These are phyloP conservation scores for Colletotrichum euphorbiae DNA, from an alignment of 2,329 filamentous ascomycete species.

Conservation along the genomic window DNA sequence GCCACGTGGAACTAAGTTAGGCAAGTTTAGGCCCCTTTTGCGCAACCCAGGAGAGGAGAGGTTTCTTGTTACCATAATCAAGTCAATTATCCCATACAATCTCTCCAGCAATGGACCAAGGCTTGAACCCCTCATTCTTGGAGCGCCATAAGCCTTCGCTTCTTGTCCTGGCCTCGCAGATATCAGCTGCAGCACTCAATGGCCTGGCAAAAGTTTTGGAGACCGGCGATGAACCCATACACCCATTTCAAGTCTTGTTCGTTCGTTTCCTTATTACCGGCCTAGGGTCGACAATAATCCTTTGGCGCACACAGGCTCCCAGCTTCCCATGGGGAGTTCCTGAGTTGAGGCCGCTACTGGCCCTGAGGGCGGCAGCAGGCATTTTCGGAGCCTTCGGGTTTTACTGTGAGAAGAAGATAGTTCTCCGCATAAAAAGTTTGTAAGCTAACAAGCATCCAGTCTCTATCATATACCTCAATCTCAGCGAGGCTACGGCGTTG, in stretches of 20 bases:
- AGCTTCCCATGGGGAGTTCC: slow-evolving; percentile 8
- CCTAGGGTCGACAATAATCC: neutral
- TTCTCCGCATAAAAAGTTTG: accelerated
- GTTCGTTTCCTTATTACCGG: slow-evolving; percentile 34
- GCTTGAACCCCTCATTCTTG: slow-evolving; percentile 17
- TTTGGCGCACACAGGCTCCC: slow-evolving; percentile 9
- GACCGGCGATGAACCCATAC: slow-evolving; percentile 25
- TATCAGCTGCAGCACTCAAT: slow-evolving; percentile 29
- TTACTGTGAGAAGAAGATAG: slow-evolving; percentile 25
- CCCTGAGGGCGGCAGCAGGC: slow-evolving; percentile 21
- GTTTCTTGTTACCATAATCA: neutral
- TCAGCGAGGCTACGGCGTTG: slow-evolving; percentile 33
- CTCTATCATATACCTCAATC: slow-evolving; percentile 34
- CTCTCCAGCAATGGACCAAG: slow-evolving; percentile 13
- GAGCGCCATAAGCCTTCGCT: slow-evolving; percentile 31
- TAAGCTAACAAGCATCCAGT: neutral
- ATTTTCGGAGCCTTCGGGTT: slow-evolving; percentile 25
- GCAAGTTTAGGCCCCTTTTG: neutral
- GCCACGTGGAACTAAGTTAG: neutral
- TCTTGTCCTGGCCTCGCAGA: slow-evolving; percentile 21
- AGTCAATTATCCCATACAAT: neutral
- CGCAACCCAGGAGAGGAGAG: neutral
- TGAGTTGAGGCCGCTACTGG: slow-evolving; percentile 19
- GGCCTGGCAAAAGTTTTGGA: slow-evolving; percentile 29
- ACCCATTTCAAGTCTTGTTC: slow-evolving; percentile 33